These are phyloP conservation scores for Thelonectria blattea DNA, from an alignment of 2,329 filamentous ascomycete genomes.

Conservation along the genomic window DNA sequence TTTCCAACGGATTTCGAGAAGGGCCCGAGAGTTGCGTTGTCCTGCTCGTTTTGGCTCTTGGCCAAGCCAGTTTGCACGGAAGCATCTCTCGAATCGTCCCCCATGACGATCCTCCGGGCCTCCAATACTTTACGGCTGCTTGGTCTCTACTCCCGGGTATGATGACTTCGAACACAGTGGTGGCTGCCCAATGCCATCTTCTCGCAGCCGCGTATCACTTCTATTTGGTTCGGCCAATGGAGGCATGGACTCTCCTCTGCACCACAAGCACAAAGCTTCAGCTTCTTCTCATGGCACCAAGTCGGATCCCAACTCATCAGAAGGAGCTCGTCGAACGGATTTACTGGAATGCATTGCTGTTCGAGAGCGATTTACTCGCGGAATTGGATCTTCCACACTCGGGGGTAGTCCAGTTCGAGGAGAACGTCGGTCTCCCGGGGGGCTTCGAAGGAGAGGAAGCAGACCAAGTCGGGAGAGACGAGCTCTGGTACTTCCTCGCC, in stretches of 20 bases:
- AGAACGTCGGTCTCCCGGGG: slow-evolving; percentile 77
- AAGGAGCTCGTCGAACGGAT: slow-evolving; percentile 77
- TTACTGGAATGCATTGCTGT: slow-evolving; percentile 84
- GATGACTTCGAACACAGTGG: slow-evolving; percentile 79
- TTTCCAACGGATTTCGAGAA: slow-evolving; percentile 77
- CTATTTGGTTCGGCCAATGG: slow-evolving; percentile 80
- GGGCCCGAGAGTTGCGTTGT: slow-evolving; percentile 85
- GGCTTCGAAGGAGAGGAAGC: slow-evolving; percentile 76
- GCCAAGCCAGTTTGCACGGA: slow-evolving; percentile 75
- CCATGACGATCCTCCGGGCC: slow-evolving; percentile 73
- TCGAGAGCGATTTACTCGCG: slow-evolving; percentile 80
- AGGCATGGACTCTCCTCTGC: slow-evolving; percentile 82
- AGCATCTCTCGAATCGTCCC: slow-evolving; percentile 76
- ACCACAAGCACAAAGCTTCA: slow-evolving; percentile 84
- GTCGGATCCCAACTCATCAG: slow-evolving; percentile 71
- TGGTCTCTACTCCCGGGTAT: slow-evolving; percentile 79
- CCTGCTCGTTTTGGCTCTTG: slow-evolving; percentile 76
- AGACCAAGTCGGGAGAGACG: slow-evolving; percentile 71
- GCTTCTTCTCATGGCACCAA: slow-evolving; percentile 75
- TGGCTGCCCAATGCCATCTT: slow-evolving; percentile 81
- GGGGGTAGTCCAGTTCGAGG: slow-evolving; percentile 82
- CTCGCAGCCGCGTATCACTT: slow-evolving; percentile 83
- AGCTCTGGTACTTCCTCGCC: slow-evolving; percentile 85
- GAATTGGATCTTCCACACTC: slow-evolving; percentile 84
- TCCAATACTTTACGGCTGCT: slow-evolving; percentile 81